Evolutionary conservation across 805 yeast genomes (phyloP), one percentile per base, ranked within the genome.

Genomic region (Candida bentonensis): DNA sequence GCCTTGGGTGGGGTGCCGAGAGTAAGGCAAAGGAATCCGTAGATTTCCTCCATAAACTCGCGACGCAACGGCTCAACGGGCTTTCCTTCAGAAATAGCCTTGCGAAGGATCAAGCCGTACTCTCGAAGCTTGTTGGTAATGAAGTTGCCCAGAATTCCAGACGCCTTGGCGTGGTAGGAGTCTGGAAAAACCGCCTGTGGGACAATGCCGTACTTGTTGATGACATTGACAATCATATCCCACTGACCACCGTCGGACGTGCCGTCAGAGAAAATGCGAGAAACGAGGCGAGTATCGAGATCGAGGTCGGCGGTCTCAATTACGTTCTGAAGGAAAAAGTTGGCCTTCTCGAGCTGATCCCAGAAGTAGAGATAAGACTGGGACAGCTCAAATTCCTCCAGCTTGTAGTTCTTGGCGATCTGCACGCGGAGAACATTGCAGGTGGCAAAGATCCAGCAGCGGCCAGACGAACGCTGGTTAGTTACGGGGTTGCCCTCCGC

Each of bases 371-470:
- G 61, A 59, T 80, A 84, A 21, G 82, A 71, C 54, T 85, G 94
- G 30, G 92, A 80, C 43, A 86, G 63, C 62, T 82, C 87, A 59
- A 82, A 76, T 52, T 71, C 73, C 52, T 76, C 76, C 53, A 85
- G 61, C 55, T 79, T 76, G 60, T 78, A 72, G 56, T 72, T 72
- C 53, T 71, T 67, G 62, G 78, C 76, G 36, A 82, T 73, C 44
- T 70, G 70, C 43, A 79, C 59, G 53, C 95, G 72, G 55, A 84
- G 65, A 45, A 81, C 71, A 53, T 86, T 85, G 44, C 84, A 75
- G 1, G 89, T 73, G 9, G 95, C 95, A 61, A 85, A 85, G 48
- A 85, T 70, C 95, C 95, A 85, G 63, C 95, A 85, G 54, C 94
- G 67, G 23, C 95, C 95, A 21, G 85, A 75, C 9, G 75, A 60